Base-by-base conservation (phyloP, 2,329 filamentous ascomycete species). In the Fusarium verrucosum region DNA sequence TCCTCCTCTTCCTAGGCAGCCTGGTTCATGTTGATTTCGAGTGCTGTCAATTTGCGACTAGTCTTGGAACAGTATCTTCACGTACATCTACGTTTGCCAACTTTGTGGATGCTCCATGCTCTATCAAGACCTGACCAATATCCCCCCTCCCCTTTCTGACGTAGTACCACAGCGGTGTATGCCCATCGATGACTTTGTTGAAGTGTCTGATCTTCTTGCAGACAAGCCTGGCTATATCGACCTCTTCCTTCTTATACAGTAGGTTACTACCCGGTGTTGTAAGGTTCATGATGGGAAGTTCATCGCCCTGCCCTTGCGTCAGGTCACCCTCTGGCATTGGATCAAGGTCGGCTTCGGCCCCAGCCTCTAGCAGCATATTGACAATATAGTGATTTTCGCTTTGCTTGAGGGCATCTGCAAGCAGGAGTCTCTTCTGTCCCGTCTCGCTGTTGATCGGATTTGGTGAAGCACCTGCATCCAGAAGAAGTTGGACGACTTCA, bases 261-360 rank as follows among this genome's bases (percentile, higher is more conserved):
- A 44, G 43, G 20, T 63, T 63, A n/a, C 58, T 66, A 10, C 17
- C 47, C 13, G 37, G 43, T 19, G 38, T 22, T 10, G 47, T 52
- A 19, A 68, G 23, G 20, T 58, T 50, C 64, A 68, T 68, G 17
- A 67, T 62, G 6, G 65, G 65, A 26, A 65, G 46, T 11, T 41
- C 23, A 4, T 35, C 17, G 10, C 46, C 46, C 10, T 40, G 33
- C 7, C 11, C 25, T 32, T 20, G n/a, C 6, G 47, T 42, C 19
- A 55, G 37, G 5, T 37, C 41, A 45, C 36, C 22, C 13, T 37
- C 47, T 33, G 56, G 56, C 49, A 47, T 42, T 33, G 51, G 32
- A 19, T 45, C 47, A 20, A 50, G n/a, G n/a, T 68, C 64, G 19
- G 57, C 65, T 30, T 67, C 60, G 19, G 60, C 64, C 28, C 65